Percentiles rank a stretch among this genome's conserved stretches.
Conservation (phyloP, 257 asterid species). For the Gardenia jasminoides region DNA sequence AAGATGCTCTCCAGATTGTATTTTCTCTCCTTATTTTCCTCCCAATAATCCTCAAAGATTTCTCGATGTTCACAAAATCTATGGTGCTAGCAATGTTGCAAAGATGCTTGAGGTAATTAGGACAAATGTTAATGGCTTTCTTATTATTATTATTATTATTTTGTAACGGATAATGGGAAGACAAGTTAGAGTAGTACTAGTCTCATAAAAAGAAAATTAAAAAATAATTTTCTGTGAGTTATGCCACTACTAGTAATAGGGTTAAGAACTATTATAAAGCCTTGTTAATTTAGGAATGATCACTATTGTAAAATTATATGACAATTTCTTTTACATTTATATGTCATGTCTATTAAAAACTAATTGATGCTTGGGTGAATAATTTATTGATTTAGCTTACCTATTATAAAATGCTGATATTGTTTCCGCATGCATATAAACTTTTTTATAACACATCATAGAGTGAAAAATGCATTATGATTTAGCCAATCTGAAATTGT, state of each 20-base stretch:
- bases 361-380: neutral
- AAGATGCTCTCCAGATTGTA: conserved; percentile 64
- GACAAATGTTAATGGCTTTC: neutral
- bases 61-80: conserved; percentile 57
- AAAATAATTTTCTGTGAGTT: neutral
- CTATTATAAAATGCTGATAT: no score
- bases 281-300: no score
- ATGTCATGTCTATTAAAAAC: neutral
- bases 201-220: no score
- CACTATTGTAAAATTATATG: neutral
- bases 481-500: no score
- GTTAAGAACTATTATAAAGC: neutral
- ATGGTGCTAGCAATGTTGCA: conserved; percentile 68
- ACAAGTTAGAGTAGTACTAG: neutral
- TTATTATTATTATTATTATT: neutral
- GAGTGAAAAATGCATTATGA: neutral
- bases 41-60: conserved; percentile 58
- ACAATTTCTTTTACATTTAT: neutral
- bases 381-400: neutral
- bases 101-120: conserved; percentile 52
- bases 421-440: no score
- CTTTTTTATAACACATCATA: neutral
- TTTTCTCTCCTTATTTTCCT: conserved; percentile 72
- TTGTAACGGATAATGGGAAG: no score
- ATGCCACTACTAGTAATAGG: no score